Evolutionary conservation across 1,139 yeast species (phyloP), one percentile per base, ranked within the genome.

Genomic region (Yamadazyma mexicana): DNA sequence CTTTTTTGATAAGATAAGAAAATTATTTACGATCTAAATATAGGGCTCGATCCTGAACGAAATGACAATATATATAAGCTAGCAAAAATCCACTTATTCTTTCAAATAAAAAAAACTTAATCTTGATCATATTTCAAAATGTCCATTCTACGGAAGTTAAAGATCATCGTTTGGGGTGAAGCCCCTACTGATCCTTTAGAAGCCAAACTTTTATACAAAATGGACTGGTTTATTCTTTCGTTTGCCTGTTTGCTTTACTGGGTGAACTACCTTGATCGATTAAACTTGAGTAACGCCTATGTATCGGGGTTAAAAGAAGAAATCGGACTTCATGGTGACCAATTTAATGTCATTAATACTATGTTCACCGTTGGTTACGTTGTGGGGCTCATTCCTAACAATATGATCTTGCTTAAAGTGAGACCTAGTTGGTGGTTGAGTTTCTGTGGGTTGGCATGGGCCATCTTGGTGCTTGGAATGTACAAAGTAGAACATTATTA

Each of bases 251-350:
- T 79, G 34, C 65, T 73, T 29, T 79, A 79, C 49, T 79, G 83
- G 83, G 56, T 65, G 40, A 67, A 69, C 40, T 68, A 64, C 49
- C 55, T 75, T 24, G 81, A 76, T 50, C 56, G 76, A 40, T 58
- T 73, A 15, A 77, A 76, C 49, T 49, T 79, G 27, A 58, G 73
- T 26, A 76, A 77, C 48, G 85, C 86, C 2, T 81, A 79, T 52
- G 82, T 80, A 17, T 70, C 79, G 2, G 86, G 85, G 4, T 73
- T 81, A 79, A 69, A 73, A 47, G 76, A 77, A 38, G 81, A 73
- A 35, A 50, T 80, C 35, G 54, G 64, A 3, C 65, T 81, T 68
- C 49, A 58, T n/a, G 80, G 81, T 14, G 66, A 79, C 46, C 63
- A 68, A 35, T 62, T 62, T 43, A 79, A 77, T 47, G 47, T 71